Conservation (phyloP, 306 rosid genomes). For the Begonia loranthoides region DNA sequence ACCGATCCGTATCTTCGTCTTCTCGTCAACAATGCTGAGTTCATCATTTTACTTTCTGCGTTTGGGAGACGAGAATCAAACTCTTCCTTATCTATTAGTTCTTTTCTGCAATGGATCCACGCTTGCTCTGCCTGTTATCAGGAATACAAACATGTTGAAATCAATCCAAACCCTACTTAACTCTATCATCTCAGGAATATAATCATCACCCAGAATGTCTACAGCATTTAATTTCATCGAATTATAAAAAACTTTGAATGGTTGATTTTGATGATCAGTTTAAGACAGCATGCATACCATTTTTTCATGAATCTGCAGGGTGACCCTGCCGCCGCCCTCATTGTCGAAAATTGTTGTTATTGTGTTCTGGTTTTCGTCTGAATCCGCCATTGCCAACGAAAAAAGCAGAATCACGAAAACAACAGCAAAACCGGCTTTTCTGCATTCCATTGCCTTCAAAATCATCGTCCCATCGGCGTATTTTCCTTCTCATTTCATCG, state of each 20-base stretch:
- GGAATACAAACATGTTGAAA: neutral
- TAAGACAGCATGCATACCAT: constrained; percentile 25
- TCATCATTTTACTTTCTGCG: constrained; percentile 16
- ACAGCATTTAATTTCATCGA: too few relatives aligned
- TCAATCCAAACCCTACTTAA: too few relatives aligned
- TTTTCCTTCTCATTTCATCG: constrained; percentile 56
- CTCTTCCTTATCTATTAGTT: constrained; percentile 27
- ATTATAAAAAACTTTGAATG: too few relatives aligned
- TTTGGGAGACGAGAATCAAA: constrained; percentile 16
- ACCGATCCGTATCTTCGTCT: neutral
- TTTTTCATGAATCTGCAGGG: constrained; percentile 6
- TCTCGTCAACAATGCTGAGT: constrained; percentile 1
- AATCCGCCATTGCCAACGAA: constrained; percentile 46
- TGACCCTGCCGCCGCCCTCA: constrained; percentile 4
- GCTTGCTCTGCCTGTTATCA: constrained; percentile 34
- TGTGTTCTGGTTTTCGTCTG: constrained; percentile 41
- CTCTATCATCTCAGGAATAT: too few relatives aligned
- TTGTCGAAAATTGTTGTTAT: constrained; percentile 17
- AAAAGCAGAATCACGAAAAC: constrained; percentile 50
- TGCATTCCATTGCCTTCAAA: constrained; percentile 41
- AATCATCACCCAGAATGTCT: too few relatives aligned
- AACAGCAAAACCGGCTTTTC: constrained; percentile 35
- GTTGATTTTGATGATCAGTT: too few relatives aligned
- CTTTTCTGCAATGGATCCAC: constrained; percentile 44
- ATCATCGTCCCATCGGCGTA: constrained; percentile 21